These are phyloP conservation scores for Lachnellula arida DNA, from an alignment of 2,329 filamentous ascomycete genomes.

Conservation along the genomic window DNA sequence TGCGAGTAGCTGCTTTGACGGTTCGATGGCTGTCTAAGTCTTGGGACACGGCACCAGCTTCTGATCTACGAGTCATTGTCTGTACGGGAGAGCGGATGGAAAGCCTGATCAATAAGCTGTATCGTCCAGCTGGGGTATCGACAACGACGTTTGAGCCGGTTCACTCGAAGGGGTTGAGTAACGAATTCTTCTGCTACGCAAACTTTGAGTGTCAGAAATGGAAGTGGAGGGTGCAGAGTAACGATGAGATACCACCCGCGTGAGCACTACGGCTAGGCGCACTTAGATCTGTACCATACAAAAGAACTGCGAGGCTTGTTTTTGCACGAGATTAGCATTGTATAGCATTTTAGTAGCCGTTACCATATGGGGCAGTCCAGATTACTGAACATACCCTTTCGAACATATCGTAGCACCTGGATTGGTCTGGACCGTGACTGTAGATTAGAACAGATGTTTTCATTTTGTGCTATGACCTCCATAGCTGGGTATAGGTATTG, in stretches of 20 bases:
- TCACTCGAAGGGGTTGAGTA: slow-evolving; percentile 70
- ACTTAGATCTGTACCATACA: no score
- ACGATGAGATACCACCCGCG: neutral
- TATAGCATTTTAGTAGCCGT: no score
- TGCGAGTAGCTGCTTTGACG: slow-evolving; percentile 59
- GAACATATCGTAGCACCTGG: no score
- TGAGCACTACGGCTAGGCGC: neutral
- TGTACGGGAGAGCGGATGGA: slow-evolving; percentile 79
- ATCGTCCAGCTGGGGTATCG: slow-evolving; percentile 54
- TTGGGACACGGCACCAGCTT: slow-evolving; percentile 14
- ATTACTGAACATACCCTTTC: no score
- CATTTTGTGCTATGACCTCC: neutral
- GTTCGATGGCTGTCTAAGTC: slow-evolving; percentile 64
- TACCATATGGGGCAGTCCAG: no score
- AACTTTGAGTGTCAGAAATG: slow-evolving; percentile 64
- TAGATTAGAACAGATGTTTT: neutral
- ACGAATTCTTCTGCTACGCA: slow-evolving; percentile 76
- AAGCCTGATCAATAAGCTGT: slow-evolving; percentile 59
- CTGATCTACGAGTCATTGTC: slow-evolving; percentile 47
- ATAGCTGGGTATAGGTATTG: slow-evolving; percentile 5
- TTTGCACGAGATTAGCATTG: no score
- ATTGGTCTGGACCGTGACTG: no score
- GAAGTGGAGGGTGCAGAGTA: slow-evolving; percentile 33
- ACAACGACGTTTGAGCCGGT: slow-evolving; percentile 65
- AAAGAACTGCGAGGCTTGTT: no score